A percentile compares a stretch with the other conserved stretches of the same genome.
These are phyloP conservation scores for Suillus luteus DNA, from an alignment of 768 basidiomycete genomes.

Conservation along the genomic window DNA sequence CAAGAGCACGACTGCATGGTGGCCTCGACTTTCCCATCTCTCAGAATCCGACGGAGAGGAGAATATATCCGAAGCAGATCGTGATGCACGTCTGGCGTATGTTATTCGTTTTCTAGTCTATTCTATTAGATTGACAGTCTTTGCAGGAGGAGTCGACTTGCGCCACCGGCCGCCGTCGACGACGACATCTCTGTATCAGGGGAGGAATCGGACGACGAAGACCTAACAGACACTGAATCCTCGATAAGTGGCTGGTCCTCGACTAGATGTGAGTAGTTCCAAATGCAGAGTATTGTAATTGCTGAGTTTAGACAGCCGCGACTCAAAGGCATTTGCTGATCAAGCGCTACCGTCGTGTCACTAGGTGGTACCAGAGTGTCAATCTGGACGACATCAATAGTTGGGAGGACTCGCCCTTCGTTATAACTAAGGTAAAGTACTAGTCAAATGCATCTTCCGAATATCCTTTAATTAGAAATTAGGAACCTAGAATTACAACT, in stretches of 20 bases:
- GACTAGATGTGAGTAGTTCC: slow-evolving; percentile 33
- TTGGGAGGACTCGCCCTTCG: slow-evolving; percentile 53
- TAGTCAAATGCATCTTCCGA: neutral
- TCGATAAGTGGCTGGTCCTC: slow-evolving; percentile 43
- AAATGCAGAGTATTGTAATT: neutral
- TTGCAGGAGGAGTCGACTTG: slow-evolving; percentile 53
- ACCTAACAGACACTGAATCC: slow-evolving; percentile 54
- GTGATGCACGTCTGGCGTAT: slow-evolving; percentile 74
- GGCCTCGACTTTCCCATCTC: slow-evolving; percentile 30
- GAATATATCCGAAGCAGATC: slow-evolving; percentile 61
- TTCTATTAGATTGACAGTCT: slow-evolving; percentile 2
- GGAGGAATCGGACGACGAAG: slow-evolving; percentile 81
- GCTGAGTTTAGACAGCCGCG: slow-evolving; percentile 25
- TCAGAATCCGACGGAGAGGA: slow-evolving; percentile 74
- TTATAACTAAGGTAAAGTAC: slow-evolving; percentile 43
- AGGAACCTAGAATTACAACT: neutral
- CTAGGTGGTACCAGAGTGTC: slow-evolving; percentile 48
- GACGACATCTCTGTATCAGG: slow-evolving; percentile 58
- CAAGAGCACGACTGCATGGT: slow-evolving; percentile 4
- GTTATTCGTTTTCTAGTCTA: slow-evolving; percentile 23
- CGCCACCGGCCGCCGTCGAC: slow-evolving; percentile 40
- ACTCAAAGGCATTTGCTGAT: slow-evolving; percentile 31
- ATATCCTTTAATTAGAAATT: neutral
- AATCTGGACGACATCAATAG: slow-evolving; percentile 36
- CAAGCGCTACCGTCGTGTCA: slow-evolving; percentile 49